These are phyloP conservation scores for Pseudocercospora macadamiae DNA, from an alignment of 2,329 filamentous ascomycete species.

Conservation along the genomic window DNA sequence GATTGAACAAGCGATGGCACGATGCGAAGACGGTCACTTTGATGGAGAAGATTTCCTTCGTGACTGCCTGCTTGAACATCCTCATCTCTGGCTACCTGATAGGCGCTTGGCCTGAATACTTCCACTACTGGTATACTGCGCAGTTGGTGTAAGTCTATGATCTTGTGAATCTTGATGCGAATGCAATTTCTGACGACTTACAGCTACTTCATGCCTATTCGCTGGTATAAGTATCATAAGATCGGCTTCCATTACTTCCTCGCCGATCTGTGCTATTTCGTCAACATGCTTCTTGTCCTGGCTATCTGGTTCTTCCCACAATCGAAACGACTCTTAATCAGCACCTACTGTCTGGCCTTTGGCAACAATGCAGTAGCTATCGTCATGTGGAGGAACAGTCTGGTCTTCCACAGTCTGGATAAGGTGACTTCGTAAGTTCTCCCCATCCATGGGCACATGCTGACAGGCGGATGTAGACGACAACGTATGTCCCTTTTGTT, in stretches of 20 bases:
- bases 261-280: constrained; percentile 96
- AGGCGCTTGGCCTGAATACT: constrained; percentile 79
- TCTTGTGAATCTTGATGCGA: background rate
- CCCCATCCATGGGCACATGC: constrained; percentile 9
- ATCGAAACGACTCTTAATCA: constrained; percentile 89
- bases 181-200: constrained; percentile 20
- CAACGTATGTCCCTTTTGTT: constrained; percentile 25
- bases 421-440: constrained; percentile 77
- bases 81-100: constrained; percentile 95
- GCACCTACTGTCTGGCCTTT: constrained; percentile 87
- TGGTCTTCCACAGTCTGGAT: constrained; percentile 98
- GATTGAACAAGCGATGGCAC: constrained; percentile 82
- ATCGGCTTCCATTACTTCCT: constrained; percentile 97
- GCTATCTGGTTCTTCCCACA: constrained; percentile 88
- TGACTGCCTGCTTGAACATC: constrained; percentile 94
- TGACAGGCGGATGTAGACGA: constrained; percentile 22
- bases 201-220: constrained; percentile 94
- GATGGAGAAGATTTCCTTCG: constrained; percentile 94
- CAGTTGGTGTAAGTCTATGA: constrained; percentile 38
- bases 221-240: constrained; percentile 86
- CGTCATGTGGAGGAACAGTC: constrained; percentile 97
- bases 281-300: constrained; percentile 82
- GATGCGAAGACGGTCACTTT: constrained; percentile 85
- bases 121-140: constrained; percentile 80
- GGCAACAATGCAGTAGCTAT: constrained; percentile 98